Evolutionary conservation across 257 asterid genomes (phyloP).

Genomic region (Rauvolfia tetraphylla): DNA sequence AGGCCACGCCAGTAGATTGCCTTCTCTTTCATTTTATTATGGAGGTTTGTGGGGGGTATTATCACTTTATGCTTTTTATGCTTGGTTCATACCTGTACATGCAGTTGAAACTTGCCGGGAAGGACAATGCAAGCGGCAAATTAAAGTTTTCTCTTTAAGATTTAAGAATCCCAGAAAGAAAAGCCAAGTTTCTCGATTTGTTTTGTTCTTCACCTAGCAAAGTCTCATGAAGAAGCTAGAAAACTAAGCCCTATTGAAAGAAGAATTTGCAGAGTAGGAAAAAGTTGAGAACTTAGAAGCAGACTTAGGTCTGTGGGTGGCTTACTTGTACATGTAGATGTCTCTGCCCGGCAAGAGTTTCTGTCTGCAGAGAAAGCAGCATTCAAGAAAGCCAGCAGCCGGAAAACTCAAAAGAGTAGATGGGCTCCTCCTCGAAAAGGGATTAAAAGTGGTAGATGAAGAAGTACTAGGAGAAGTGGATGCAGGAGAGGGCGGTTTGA

Average conservation of each 20-base stretch:
- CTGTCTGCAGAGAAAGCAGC: slow-evolving; percentile 66
- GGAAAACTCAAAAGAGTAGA: slow-evolving; percentile 1
- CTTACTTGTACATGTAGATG: slow-evolving; percentile 97
- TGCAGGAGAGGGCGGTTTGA: slow-evolving; percentile 40
- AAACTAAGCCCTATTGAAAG: not conserved
- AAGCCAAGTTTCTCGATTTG: not conserved
- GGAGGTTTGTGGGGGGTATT: not conserved
- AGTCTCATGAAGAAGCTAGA: not conserved
- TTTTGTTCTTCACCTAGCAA: not conserved
- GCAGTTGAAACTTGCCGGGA: not conserved
- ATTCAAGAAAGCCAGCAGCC: slow-evolving; percentile 52
- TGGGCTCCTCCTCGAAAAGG: slow-evolving; percentile 16
- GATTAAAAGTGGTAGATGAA: slow-evolving; percentile 20
- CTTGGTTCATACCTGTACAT: not conserved
- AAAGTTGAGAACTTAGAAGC: not conserved
- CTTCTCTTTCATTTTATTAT: not conserved
- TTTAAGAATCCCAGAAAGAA: not conserved
- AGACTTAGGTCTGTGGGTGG: not conserved
- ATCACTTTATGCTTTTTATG: not conserved
- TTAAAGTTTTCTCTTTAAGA: not conserved
- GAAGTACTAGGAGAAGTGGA: slow-evolving; percentile 22
- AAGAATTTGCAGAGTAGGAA: not conserved
- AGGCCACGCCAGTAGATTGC: no score
- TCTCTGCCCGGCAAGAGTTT: slow-evolving; percentile 73
- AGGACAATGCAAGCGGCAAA: not conserved